Evolutionary conservation across 352 stramenopile genomes (phyloP).

Genomic region (Pythium chondricola): DNA sequence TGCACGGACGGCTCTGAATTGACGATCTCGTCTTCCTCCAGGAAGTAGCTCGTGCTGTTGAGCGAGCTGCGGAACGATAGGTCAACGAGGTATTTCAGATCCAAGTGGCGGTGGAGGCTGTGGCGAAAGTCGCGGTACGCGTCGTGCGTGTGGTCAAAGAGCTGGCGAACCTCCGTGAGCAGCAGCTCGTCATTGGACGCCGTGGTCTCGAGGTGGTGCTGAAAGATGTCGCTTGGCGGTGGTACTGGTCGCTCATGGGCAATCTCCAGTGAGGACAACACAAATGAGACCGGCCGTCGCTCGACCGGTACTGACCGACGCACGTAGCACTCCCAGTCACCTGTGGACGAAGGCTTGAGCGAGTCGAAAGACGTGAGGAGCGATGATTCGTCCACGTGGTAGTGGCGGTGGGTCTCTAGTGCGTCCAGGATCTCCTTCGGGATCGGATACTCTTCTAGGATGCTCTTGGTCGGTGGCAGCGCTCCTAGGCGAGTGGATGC

Average conservation of each 20-base stretch:
- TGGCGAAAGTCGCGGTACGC: conserved; percentile 50
- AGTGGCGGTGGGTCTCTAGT: conserved; percentile 55
- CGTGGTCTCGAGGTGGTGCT: conserved; percentile 41
- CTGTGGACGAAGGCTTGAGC: conserved; percentile 9
- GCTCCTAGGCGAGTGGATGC: conserved; percentile 50
- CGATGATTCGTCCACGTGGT: conserved; percentile 52
- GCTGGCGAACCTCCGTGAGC: conserved; percentile 51
- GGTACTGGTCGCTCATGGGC: conserved; percentile 38
- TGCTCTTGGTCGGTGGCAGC: conserved; percentile 50
- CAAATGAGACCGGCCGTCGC: conserved; percentile 62
- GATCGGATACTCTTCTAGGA: conserved; percentile 68
- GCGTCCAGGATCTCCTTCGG: conserved; percentile 62
- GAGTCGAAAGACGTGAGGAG: conserved; percentile 55
- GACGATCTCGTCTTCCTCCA: conserved; percentile 36
- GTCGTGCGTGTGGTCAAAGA: conserved; percentile 65
- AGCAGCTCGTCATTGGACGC: conserved; percentile 47
- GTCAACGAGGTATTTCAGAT: conserved; percentile 60
- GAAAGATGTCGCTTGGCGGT: conserved; percentile 54
- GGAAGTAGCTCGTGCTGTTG: conserved; percentile 53
- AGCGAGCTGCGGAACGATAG: conserved; percentile 61
- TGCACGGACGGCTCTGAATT: conserved; percentile 29
- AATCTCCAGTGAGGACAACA: conserved; percentile 50
- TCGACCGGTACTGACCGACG: conserved; percentile 53
- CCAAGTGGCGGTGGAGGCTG: conserved; percentile 49
- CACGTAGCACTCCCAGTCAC: conserved; percentile 57